Percentiles rank a stretch among this genome's conserved stretches.
phyloP scores from a whole-genome alignment of 345 rosid species.

The Brassica carinata region DNA sequence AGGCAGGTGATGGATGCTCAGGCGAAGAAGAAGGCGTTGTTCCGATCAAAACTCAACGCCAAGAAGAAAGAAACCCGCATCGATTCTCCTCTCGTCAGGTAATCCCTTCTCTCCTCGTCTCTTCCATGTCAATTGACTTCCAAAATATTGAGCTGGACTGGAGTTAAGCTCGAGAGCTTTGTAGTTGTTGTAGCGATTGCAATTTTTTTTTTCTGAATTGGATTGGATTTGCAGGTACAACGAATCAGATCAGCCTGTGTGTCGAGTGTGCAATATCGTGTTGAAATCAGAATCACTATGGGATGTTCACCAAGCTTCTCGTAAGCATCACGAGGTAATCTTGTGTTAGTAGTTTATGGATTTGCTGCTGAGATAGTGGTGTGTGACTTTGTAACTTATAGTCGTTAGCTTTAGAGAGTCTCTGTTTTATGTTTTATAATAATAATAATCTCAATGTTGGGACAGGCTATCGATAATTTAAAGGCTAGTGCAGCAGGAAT shows the following conservation, averaged over 20 bases:
- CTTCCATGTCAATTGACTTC: not conserved
- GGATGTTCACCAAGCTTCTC: conserved; percentile 98
- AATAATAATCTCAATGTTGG: conserved; percentile 6
- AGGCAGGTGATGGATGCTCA: conserved; percentile 66
- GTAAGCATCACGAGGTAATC: conserved; percentile 81
- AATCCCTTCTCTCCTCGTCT: not conserved
- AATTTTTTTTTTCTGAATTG: not conserved
- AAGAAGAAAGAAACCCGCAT: conserved; percentile 80
- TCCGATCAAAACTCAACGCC: conserved; percentile 83
- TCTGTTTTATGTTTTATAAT: not conserved
- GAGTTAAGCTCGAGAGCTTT: not conserved
- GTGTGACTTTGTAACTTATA: not conserved
- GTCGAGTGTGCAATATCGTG: conserved; percentile 78
- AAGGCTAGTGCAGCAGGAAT: conserved; percentile 66
- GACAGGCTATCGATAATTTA: conserved; percentile 60
- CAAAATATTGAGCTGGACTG: not conserved
- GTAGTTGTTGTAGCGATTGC: too few relatives aligned
- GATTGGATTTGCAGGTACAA: conserved; percentile 59
- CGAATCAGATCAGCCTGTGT: conserved; percentile 85
- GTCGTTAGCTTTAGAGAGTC: not conserved
- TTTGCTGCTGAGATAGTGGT: not conserved
- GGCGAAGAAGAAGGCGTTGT: conserved; percentile 79
- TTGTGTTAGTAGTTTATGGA: not conserved
- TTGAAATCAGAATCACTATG: conserved; percentile 81
- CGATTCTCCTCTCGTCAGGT: conserved; percentile 91